A percentile compares a stretch with the other conserved stretches of the same genome.
These are phyloP conservation scores for Scheffersomyces segobiensis DNA, from an alignment of 1,139 yeast species.

Conservation along the genomic window DNA sequence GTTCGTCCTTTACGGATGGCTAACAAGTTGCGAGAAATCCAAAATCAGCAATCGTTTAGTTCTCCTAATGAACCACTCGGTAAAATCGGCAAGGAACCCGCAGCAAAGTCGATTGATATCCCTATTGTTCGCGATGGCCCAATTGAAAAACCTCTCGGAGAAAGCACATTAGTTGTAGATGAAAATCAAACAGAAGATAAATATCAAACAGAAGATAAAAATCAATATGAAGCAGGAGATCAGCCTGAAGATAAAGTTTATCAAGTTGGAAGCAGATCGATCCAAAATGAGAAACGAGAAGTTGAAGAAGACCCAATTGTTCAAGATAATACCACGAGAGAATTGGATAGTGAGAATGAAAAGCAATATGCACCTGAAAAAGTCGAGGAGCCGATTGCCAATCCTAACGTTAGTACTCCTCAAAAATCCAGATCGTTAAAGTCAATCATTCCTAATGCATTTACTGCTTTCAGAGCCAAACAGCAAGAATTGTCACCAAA, in stretches of 20 bases:
- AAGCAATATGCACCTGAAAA: background rate
- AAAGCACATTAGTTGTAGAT: background rate
- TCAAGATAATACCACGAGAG: background rate
- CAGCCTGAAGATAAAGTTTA: too few relatives aligned
- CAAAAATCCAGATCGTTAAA: background rate
- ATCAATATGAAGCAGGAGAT: too few relatives aligned
- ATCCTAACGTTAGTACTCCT: background rate
- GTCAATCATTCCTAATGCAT: background rate
- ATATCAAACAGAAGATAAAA: too few relatives aligned
- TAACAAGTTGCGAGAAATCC: conserved; percentile 34
- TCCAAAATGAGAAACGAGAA: background rate
- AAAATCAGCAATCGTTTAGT: conserved; percentile 1
- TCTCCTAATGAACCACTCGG: background rate
- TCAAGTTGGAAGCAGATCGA: background rate
- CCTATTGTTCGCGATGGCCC: background rate
- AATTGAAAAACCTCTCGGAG: background rate
- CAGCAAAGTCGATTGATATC: background rate
- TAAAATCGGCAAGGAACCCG: background rate
- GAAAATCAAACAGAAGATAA: background rate
- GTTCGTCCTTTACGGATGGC: conserved; percentile 65
- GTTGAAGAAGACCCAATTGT: background rate
- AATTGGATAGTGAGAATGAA: background rate
- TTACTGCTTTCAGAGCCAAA: background rate
- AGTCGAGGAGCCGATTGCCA: background rate
- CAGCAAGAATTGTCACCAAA: background rate